Evolutionary conservation across 768 basidiomycete genomes (phyloP).

Genomic region (Pleurotus citrinopileatus): DNA sequence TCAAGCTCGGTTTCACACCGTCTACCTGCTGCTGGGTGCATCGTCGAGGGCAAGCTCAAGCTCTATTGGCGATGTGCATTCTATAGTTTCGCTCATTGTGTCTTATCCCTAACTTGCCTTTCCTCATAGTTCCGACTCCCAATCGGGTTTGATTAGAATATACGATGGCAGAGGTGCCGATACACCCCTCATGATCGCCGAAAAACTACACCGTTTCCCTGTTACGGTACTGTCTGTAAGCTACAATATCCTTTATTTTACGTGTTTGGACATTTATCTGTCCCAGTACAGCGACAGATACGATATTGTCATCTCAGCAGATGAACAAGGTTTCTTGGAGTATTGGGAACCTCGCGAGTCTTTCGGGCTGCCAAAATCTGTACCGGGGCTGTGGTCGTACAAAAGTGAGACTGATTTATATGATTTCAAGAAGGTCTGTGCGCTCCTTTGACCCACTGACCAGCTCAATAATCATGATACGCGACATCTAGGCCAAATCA

Average conservation of each 20-base stretch:
- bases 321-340: constrained; percentile 93
- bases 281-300: constrained; percentile 85
- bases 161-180: constrained; percentile 92
- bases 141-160: constrained; percentile 72
- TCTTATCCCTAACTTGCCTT: constrained; percentile 14
- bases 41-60: constrained; percentile 80
- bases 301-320: constrained; percentile 90
- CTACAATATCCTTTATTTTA: constrained; percentile 12
- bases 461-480: too few relatives aligned
- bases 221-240: constrained; percentile 90
- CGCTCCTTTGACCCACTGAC: too few relatives aligned
- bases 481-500: constrained; percentile 84
- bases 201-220: constrained; percentile 79
- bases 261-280: constrained; percentile 7
- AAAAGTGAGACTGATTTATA: constrained; percentile 93
- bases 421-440: constrained; percentile 91
- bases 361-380: constrained; percentile 77
- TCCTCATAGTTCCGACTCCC: constrained; percentile 67
- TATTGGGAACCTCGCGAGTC: constrained; percentile 94
- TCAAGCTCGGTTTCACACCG: constrained; percentile 84
- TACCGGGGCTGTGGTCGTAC: constrained; percentile 82
- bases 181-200: constrained; percentile 70
- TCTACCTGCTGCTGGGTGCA: constrained; percentile 96
- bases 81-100: not conserved
- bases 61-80: constrained; percentile 84